phyloP scores from a whole-genome alignment of 2,329 filamentous ascomycete genomes.

The Scedosporium dehoogii region DNA sequence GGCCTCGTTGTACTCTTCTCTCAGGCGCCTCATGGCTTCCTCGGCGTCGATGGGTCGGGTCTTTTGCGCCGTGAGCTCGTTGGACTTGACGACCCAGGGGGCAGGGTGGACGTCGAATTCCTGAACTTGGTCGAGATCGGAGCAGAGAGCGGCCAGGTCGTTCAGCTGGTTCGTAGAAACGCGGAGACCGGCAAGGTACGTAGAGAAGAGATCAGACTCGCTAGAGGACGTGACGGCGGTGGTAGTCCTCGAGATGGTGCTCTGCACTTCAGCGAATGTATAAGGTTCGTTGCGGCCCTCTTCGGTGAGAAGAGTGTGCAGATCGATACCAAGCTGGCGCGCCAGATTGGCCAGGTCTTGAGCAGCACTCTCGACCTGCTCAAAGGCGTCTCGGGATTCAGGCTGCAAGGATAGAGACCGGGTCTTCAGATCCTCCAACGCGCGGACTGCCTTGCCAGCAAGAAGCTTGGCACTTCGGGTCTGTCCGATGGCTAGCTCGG shows the following conservation, averaged over 20 bases:
- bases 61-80: conserved; percentile 75
- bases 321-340: conserved; percentile 54
- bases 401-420: conserved; percentile 64
- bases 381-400: conserved; percentile 59
- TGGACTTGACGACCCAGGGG: conserved; percentile 76
- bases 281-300: conserved; percentile 61
- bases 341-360: conserved; percentile 57
- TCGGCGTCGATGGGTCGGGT: conserved; percentile 72
- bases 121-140: conserved; percentile 60
- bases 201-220: conserved; percentile 61
- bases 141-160: conserved; percentile 60
- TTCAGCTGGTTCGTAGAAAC: conserved; percentile 52
- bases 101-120: conserved; percentile 68
- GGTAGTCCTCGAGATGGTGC: conserved; percentile 49
- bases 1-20: conserved; percentile 70
- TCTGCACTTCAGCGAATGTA: conserved; percentile 56
- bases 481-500: conserved; percentile 63
- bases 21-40: conserved; percentile 71
- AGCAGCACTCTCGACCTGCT: conserved; percentile 55
- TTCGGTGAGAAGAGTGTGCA: conserved; percentile 59
- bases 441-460: conserved; percentile 65
- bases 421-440: conserved; percentile 66
- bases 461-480: conserved; percentile 78
- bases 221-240: conserved; percentile 38
- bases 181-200: conserved; percentile 58